These are phyloP conservation scores for Apophysomyces variabilis DNA, from an alignment of 371 early-diverging fungal genomes.

Conservation along the genomic window DNA sequence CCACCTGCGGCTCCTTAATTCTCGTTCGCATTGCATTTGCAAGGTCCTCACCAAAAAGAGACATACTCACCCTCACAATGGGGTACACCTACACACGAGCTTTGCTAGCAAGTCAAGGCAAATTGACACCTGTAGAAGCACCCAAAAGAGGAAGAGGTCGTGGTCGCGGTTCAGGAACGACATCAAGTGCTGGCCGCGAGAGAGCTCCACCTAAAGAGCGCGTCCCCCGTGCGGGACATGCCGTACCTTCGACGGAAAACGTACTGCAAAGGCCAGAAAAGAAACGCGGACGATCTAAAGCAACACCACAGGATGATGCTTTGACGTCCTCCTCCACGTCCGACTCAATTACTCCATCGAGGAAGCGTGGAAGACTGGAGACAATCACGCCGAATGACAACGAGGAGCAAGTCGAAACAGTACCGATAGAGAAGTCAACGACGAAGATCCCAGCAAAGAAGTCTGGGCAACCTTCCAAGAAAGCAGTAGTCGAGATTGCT, in stretches of 20 bases:
- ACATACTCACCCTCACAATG: neutral
- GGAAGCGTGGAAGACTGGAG: neutral
- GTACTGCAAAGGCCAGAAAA: neutral
- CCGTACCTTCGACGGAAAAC: neutral
- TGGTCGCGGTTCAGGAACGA: neutral
- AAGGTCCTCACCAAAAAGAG: too few species aligned
- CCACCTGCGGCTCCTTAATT: too few species aligned
- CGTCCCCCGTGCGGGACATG: neutral
- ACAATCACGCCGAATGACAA: neutral
- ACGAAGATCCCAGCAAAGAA: too few species aligned
- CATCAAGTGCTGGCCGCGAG: too few species aligned
- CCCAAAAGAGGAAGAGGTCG: neutral
- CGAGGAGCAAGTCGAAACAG: too few species aligned
- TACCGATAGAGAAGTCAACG: too few species aligned
- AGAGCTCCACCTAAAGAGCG: too few species aligned
- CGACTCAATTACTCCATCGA: neutral
- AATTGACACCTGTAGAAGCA: neutral
- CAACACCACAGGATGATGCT: too few species aligned
- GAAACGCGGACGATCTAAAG: neutral
- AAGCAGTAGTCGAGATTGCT: neutral
- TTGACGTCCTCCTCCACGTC: neutral
- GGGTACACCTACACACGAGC: slow-evolving; percentile 4
- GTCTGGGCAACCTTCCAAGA: too few species aligned
- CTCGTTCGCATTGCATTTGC: too few species aligned
- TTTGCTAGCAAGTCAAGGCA: neutral